These are phyloP conservation scores for Neospermospora avenae DNA, from an alignment of 2,329 filamentous ascomycete genomes.

Conservation along the genomic window DNA sequence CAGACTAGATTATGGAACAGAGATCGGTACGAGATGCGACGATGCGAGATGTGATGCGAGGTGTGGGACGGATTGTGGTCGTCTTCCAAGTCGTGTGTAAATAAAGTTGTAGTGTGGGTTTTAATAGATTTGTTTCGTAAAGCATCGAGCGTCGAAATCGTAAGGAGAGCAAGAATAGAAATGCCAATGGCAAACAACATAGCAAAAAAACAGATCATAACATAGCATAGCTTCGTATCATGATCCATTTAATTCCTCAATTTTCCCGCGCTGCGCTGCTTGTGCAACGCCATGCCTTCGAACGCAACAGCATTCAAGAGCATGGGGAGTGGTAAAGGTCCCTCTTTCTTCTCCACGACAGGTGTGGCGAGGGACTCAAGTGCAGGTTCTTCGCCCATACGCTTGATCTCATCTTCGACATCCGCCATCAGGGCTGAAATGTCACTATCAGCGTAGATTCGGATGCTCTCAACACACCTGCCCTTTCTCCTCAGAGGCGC, in stretches of 20 bases:
- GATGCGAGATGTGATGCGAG: neutral
- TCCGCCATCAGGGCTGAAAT: conserved; percentile 65
- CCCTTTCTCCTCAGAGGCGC: conserved; percentile 9
- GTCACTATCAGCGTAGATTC: conserved; percentile 64
- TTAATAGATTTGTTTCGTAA: neutral
- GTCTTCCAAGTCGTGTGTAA: neutral
- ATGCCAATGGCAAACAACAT: neutral
- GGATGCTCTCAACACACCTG: conserved; percentile 53
- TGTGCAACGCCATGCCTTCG: conserved; percentile 17
- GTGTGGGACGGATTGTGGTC: neutral
- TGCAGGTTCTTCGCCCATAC: conserved; percentile 33
- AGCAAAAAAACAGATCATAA: neutral
- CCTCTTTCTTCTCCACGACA: neutral
- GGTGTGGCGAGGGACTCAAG: neutral
- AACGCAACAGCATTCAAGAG: conserved; percentile 20
- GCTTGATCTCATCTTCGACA: conserved; percentile 58
- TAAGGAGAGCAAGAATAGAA: conserved; percentile 5
- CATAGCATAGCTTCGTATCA: neutral
- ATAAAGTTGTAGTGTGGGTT: neutral
- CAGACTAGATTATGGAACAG: neutral
- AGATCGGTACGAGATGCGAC: neutral
- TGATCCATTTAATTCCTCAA: neutral
- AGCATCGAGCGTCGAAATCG: conserved; percentile 2
- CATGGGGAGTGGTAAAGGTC: conserved; percentile 5
- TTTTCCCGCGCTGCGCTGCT: neutral